A percentile compares a stretch with the other conserved stretches of the same genome.
These are phyloP conservation scores for Tylopilus orsonianus DNA, from an alignment of 1,284 basidiomycete species.

Conservation along the genomic window DNA sequence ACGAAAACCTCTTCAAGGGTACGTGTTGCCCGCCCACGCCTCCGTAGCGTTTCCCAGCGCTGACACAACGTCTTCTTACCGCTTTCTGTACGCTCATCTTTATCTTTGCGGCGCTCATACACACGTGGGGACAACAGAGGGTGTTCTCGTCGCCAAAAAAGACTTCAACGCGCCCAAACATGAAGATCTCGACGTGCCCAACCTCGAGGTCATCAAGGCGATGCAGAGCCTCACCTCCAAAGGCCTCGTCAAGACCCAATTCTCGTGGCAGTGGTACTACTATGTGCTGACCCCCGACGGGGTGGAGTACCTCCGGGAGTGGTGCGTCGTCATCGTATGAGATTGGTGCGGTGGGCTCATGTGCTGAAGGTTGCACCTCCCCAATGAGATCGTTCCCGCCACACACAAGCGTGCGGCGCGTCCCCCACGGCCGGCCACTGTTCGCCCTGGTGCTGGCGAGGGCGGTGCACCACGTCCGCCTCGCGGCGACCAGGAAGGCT, in stretches of 20 bases:
- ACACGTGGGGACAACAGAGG: constrained; percentile 56
- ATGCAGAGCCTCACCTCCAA: constrained; percentile 96
- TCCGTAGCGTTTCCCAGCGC: neutral
- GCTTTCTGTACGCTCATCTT: neutral
- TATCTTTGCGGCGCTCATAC: neutral
- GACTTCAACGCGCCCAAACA: constrained; percentile 98
- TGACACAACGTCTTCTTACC: neutral
- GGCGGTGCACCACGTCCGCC: constrained; percentile 85
- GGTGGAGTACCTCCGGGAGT: constrained; percentile 93
- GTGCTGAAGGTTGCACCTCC: constrained; percentile 83
- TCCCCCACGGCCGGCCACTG: constrained; percentile 68
- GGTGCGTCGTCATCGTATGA: constrained; percentile 47
- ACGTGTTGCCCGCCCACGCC: constrained; percentile 24
- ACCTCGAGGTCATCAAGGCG: constrained; percentile 99
- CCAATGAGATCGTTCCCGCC: constrained; percentile 88
- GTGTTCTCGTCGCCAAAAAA: constrained; percentile 98
- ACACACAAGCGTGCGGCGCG: constrained; percentile 94
- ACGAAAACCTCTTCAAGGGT: constrained; percentile 99
- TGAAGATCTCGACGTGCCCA: constrained; percentile 95
- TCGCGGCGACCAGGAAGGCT: constrained; percentile 87
- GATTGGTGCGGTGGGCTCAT: neutral
- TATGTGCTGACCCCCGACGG: constrained; percentile 94
- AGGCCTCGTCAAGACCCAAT: constrained; percentile 97
- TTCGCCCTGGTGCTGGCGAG: constrained; percentile 64
- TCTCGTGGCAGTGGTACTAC: constrained; percentile 96